Conservation (phyloP, 148 eudicot species). For the Pouteria glomerata region DNA sequence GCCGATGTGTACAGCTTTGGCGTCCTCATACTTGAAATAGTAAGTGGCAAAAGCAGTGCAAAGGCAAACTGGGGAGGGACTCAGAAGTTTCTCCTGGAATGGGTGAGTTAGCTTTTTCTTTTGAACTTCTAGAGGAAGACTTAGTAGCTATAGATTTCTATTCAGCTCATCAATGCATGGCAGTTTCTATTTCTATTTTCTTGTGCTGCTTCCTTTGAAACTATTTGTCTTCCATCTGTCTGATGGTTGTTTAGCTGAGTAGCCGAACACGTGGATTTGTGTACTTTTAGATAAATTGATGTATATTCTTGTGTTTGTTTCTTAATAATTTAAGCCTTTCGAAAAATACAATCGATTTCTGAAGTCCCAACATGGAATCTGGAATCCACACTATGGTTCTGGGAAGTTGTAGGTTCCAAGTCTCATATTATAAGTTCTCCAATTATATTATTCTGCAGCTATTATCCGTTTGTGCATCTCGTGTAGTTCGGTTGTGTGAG, state of each 20-base stretch:
- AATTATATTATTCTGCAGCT: neutral
- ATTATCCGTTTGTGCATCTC: neutral
- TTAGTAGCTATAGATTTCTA: neutral
- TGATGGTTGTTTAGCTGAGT: too few relatives aligned
- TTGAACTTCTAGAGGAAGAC: neutral
- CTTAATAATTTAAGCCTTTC: neutral
- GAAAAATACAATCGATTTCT: neutral
- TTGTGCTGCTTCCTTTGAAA: neutral
- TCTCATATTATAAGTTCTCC: neutral
- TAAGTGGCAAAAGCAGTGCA: constrained; percentile 71
- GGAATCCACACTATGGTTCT: neutral
- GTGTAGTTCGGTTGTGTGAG: neutral
- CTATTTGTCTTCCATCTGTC: neutral
- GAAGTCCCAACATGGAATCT: too few relatives aligned
- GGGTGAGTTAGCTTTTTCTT: constrained; percentile 42
- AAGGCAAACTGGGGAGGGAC: constrained; percentile 52
- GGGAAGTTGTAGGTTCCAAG: neutral
- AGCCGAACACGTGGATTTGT: too few relatives aligned
- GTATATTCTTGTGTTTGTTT: neutral
- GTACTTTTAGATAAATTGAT: neutral
- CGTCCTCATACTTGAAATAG: constrained; percentile 63
- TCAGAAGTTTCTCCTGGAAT: constrained; percentile 64
- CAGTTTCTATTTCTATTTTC: neutral
- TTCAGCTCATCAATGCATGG: neutral
- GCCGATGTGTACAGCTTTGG: constrained; percentile 98